Conservation (phyloP, 306 rosid species). For the Acacia acuminata region DNA sequence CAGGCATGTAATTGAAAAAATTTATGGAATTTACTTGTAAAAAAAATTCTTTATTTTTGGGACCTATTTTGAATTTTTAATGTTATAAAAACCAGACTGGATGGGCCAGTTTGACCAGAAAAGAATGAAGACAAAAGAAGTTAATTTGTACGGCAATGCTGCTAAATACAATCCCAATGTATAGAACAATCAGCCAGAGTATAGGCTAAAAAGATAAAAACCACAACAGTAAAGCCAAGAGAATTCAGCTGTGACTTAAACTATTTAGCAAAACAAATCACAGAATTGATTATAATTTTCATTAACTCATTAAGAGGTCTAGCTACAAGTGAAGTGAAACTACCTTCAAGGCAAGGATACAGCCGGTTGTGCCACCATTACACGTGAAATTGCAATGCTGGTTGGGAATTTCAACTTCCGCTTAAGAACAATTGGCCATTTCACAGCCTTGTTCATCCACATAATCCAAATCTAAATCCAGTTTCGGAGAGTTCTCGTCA, state of each 20-base stretch:
- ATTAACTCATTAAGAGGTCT: neutral
- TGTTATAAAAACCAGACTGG: too few relatives aligned
- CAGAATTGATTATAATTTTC: neutral
- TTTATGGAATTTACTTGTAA: too few relatives aligned
- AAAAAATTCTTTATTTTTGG: too few relatives aligned
- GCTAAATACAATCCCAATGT: neutral
- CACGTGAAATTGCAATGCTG: neutral
- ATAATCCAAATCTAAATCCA: constrained; percentile 44
- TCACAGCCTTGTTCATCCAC: constrained; percentile 41
- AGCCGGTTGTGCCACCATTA: neutral
- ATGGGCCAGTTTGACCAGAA: neutral
- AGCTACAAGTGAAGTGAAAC: neutral
- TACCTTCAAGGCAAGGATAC: constrained; percentile 26
- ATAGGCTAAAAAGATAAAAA: neutral
- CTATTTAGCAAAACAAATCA: constrained; percentile 10
- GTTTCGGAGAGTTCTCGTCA: constrained; percentile 18
- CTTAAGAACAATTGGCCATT: constrained; percentile 32
- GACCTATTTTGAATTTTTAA: too few relatives aligned
- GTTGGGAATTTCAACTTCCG: neutral
- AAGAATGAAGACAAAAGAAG: neutral
- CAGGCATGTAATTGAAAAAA: too few relatives aligned
- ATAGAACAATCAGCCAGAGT: neutral
- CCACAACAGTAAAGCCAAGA: neutral
- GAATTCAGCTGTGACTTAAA: constrained; percentile 19
- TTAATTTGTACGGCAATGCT: neutral